phyloP scores from a whole-genome alignment of 257 asterid species.

The Coffea canephora region DNA sequence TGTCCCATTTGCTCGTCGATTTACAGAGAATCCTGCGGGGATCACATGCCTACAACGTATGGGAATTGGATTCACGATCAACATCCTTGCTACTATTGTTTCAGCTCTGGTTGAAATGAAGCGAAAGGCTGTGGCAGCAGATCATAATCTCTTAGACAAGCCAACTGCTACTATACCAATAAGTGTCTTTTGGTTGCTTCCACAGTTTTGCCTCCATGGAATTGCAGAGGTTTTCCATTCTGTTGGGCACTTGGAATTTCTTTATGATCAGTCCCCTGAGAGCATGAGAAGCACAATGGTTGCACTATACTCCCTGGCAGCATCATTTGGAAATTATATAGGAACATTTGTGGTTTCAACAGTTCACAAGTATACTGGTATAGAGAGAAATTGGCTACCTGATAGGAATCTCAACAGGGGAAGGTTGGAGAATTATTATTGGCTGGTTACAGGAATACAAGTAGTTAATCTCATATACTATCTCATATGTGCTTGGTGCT shows the following conservation, averaged over 20 bases:
- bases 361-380: conserved; percentile 53
- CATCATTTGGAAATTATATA: conserved; percentile 52
- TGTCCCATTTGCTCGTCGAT: conserved; percentile 53
- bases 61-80: conserved; percentile 61
- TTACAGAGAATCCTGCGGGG: conserved; percentile 54
- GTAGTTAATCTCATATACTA: conserved; percentile 56
- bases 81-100: conserved; percentile 45
- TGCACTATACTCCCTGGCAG: conserved; percentile 61
- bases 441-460: conserved; percentile 64
- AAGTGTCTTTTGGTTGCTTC: conserved; percentile 67
- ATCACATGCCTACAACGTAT: conserved; percentile 75
- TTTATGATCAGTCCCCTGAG: conserved; percentile 78
- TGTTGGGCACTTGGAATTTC: conserved; percentile 71
- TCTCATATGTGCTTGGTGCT: conserved; percentile 54
- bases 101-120: conserved; percentile 64
- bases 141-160: conserved; percentile 42
- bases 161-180: conserved; percentile 61
- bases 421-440: conserved; percentile 58
- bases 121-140: conserved; percentile 53
- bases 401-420: conserved; percentile 70
- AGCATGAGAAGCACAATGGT: conserved; percentile 84
- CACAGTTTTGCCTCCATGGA: conserved; percentile 70
- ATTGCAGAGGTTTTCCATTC: conserved; percentile 62
- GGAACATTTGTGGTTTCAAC: conserved; percentile 56
- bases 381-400: conserved; percentile 60